Evolutionary conservation across 164 flowering plant genomes (phyloP).

Genomic region (Stephania yunnanensis): DNA sequence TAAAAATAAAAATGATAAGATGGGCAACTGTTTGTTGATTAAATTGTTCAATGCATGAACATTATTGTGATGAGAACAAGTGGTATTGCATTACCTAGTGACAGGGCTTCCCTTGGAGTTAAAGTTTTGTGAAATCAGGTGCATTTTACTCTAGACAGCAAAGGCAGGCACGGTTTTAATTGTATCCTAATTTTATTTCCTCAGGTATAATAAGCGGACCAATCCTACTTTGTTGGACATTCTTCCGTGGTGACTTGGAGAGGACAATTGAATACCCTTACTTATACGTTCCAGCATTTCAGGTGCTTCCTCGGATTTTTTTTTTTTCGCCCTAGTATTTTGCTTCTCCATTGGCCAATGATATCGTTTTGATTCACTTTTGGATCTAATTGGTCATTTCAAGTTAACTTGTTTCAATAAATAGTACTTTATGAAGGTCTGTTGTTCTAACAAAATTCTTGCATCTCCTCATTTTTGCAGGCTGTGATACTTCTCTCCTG

Average conservation of each 20-base stretch:
- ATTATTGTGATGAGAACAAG: neutral
- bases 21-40: neutral
- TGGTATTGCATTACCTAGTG: no score
- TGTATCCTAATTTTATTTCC: constrained; percentile 7
- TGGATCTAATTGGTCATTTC: neutral
- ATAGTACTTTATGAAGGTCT: neutral
- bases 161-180: neutral
- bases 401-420: neutral
- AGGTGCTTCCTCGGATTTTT: constrained; percentile 37
- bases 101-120: neutral
- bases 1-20: neutral
- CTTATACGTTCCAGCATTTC: constrained; percentile 69
- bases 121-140: neutral
- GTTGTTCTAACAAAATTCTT: neutral
- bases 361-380: neutral
- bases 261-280: constrained; percentile 56
- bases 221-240: constrained; percentile 73
- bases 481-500: constrained; percentile 78
- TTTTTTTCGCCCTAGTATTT: neutral
- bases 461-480: constrained; percentile 32
- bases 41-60: neutral
- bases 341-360: neutral
- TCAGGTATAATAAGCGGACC: constrained; percentile 85
- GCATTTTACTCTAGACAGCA: neutral
- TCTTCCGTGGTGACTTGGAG: constrained; percentile 67